Evolutionary conservation across 2,329 filamentous ascomycete species (phyloP).

Genomic region (Ustulina deusta): DNA sequence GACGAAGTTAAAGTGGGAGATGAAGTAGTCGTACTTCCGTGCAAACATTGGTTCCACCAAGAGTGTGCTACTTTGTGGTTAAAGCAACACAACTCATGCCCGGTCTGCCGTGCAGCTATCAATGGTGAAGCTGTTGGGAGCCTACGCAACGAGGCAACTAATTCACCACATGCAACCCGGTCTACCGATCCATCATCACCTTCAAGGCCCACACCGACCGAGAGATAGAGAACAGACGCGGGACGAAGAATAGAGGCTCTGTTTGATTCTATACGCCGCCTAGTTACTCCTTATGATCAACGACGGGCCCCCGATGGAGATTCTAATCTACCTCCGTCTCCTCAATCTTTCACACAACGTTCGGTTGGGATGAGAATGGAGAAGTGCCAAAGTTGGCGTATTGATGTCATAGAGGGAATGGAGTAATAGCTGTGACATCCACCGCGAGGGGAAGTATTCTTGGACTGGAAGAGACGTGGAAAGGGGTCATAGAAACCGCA

Average conservation of each 20-base stretch:
- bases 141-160: slow-evolving; percentile 36
- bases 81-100: slow-evolving; percentile 91
- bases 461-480: no score
- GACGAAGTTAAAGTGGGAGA: slow-evolving; percentile 80
- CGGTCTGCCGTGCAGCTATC: slow-evolving; percentile 77
- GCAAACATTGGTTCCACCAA: slow-evolving; percentile 93
- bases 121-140: slow-evolving; percentile 54
- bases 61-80: slow-evolving; percentile 87
- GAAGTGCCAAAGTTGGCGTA: no score
- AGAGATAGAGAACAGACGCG: slow-evolving; percentile 43
- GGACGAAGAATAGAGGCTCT: slow-evolving; percentile 41
- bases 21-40: slow-evolving; percentile 82
- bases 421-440: no score
- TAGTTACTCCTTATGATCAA: slow-evolving; percentile 16
- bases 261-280: slow-evolving; percentile 42
- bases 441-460: no score
- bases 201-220: slow-evolving; percentile 37
- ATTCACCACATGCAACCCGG: slow-evolving; percentile 16
- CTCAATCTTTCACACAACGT: no score
- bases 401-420: no score
- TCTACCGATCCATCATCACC: slow-evolving; percentile 34
- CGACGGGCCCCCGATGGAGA: no score
- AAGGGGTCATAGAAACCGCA: no score
- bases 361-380: no score
- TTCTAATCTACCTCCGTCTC: no score